Percentiles rank a stretch among this genome's conserved stretches.
Evolutionary conservation across 139 green algal genomes (phyloP).

Genomic region (Tetradesmus lagerheimii): DNA sequence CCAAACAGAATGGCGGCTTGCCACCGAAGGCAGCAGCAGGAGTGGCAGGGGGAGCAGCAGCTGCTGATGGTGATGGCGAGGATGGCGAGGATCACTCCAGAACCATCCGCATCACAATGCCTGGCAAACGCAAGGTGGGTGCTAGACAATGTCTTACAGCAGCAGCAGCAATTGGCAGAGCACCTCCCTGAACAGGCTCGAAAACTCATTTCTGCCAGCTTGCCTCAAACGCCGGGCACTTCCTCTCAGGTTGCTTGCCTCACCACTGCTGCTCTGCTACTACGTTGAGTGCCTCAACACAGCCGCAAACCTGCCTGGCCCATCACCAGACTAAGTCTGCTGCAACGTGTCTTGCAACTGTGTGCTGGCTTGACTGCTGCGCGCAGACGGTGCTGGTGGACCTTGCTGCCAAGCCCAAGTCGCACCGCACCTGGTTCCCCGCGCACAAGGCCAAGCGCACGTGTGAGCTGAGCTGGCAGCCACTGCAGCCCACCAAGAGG

Average conservation of each 20-base stretch:
- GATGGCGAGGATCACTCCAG: not conserved
- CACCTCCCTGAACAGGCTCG: too few species aligned
- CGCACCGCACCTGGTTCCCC: constrained; percentile 35
- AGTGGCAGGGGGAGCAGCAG: constrained; percentile 5
- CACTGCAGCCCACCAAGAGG: constrained; percentile 17
- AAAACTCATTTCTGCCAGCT: too few species aligned
- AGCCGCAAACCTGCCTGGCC: too few species aligned
- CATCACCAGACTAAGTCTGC: too few species aligned
- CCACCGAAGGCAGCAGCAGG: constrained; percentile 1
- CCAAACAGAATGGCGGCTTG: not conserved
- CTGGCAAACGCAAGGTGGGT: constrained; percentile 39
- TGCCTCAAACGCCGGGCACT: too few species aligned
- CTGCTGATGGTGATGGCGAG: not conserved
- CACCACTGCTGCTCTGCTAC: not conserved
- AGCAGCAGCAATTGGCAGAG: not conserved
- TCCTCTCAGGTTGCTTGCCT: not conserved
- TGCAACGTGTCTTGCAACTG: too few species aligned
- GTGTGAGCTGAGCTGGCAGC: constrained; percentile 35
- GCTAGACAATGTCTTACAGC: not conserved
- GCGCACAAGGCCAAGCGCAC: not conserved
- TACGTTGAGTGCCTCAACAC: too few species aligned
- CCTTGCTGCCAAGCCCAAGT: constrained; percentile 12
- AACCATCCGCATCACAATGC: not conserved
- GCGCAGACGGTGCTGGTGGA: constrained; percentile 27
- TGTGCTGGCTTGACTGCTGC: too few species aligned